Conservation (phyloP, 2,329 filamentous ascomycete genomes). For the Clarireedia paspali region DNA sequence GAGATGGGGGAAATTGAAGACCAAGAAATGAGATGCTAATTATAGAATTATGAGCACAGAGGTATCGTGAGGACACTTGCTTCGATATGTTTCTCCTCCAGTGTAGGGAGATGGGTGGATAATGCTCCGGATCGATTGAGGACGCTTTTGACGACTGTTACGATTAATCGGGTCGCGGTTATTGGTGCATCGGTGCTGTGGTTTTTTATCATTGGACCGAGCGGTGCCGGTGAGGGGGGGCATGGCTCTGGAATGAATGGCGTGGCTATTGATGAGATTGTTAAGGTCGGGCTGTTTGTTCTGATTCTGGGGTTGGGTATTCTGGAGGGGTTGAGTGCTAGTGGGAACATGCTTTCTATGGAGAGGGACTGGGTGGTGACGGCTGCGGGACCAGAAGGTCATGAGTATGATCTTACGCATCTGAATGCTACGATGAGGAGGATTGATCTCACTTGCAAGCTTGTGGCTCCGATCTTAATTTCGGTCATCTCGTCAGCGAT, state of each 20-base stretch:
- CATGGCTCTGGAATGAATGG: neutral
- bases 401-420: slow-evolving; percentile 33
- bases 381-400: slow-evolving; percentile 28
- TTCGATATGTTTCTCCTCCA: slow-evolving; percentile 35
- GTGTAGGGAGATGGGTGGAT: slow-evolving; percentile 37
- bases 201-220: slow-evolving; percentile 29
- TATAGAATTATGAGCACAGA: slow-evolving; percentile 11
- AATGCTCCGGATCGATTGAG: slow-evolving; percentile 32
- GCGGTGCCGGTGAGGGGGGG: neutral
- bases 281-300: slow-evolving; percentile 30
- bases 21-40: slow-evolving; percentile 7
- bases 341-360: slow-evolving; percentile 39
- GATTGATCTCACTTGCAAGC: slow-evolving; percentile 51
- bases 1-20: too few species aligned
- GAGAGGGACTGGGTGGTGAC: slow-evolving; percentile 39
- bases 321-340: slow-evolving; percentile 35
- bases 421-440: slow-evolving; percentile 48
- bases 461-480: slow-evolving; percentile 44
- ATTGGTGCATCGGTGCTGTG: slow-evolving; percentile 34
- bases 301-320: slow-evolving; percentile 33
- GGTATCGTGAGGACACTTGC: slow-evolving; percentile 31
- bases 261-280: neutral
- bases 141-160: slow-evolving; percentile 35
- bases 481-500: slow-evolving; percentile 38
- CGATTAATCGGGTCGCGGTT: slow-evolving; percentile 35